Evolutionary conservation across 2,329 filamentous ascomycete species (phyloP), one percentile per base, ranked within the genome.

Genomic region (Emmonsiellopsis sp.): DNA sequence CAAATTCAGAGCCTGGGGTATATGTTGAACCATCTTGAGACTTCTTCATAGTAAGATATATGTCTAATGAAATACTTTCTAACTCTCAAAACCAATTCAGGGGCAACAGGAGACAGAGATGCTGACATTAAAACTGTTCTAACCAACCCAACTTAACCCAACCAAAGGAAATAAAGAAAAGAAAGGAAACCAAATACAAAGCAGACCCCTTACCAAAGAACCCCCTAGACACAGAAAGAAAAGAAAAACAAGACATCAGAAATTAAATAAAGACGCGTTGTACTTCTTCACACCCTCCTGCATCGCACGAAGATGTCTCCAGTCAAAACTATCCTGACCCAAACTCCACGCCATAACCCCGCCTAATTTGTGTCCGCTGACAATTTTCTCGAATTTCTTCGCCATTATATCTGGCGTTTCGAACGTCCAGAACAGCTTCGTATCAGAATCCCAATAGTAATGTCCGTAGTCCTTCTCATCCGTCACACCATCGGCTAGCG

Each of bases 271-370:
- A 33, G 40, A 40, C 10, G 17, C 6, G 21, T 43, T 27, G 11
- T 33, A 27, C 5, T 14, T 36, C 37, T 32, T 31, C 39, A 51
- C 43, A 4, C 40, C 42, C 6, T 39, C 32, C 34, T 52, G 42
- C 63, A 78, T 72, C 3, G 70, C 69, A 54, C 66, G 63, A 8
- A 81, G 54, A 60, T 77, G 77, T 43, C 57, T 64, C 63, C 68
- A 77, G 32, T 70, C 59, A 32, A 66, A 62, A 8, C 65, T 71
- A 61, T 89, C 86, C 68, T 89, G 85, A 2, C 84, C 86, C 54
- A 89, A 62, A 17, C 83, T 85, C 86, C 85, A 89, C 0, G 85
- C 85, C 76, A 89, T 88, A 4, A 87, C 80, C 13, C 87, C 86
- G 1, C 86, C 85, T 0, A 89, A 65, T 1, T 71, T 67, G 62